Base-by-base conservation (phyloP, 371 early-diverging fungal species). In the Caulochytrium protostelioides region DNA sequence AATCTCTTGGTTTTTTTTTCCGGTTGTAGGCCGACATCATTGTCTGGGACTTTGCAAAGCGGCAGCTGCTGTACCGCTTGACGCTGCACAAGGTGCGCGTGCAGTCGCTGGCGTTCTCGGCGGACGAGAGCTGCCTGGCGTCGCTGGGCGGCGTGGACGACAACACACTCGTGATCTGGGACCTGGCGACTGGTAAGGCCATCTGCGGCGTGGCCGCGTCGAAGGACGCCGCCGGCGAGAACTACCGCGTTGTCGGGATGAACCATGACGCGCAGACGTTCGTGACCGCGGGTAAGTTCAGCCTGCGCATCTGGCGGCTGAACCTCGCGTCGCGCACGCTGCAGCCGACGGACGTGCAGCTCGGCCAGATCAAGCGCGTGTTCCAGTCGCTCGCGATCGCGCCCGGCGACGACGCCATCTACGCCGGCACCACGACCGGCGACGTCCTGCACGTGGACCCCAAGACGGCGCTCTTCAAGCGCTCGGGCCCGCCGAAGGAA, bases 1-100 rank as follows among this genome's bases (percentile, higher is more conserved):
- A 7, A 34, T 4, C 22, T 10, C 9, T 30, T 4, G 1, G 6
- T 3, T 26, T 20, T 19, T 1, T 6, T 6, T n/a, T n/a, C n/a
- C n/a, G n/a, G n/a, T n/a, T n/a, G n/a, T 23, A 63, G 64, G 66
- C 66, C 22, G 66, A 65, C 38, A 61, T 65, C 36, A 57, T 65
- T 43, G 50, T 65, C 35, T 65, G 66, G 66, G 59, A 60, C 33
- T 62, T 65, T 44, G 54, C 34, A 23, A 44, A 38, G 14, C 44
- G 57, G 9, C 32, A 6, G 10, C 44, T 52, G 17, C 22, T 54
- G 14, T 41, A 48, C 16, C 42, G 57, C 8, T 41, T 65, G 16
- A 41, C 57, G 1, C 49, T 65, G 15, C 66, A 65, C 50, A 65
- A 65, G 38, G 66, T 62, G 31, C 54, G 55, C 37, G 66, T 65